A percentile compares a stretch with the other conserved stretches of the same genome.
Conservation (phyloP, 306 rosid genomes). For the Fragaria ananassa region DNA sequence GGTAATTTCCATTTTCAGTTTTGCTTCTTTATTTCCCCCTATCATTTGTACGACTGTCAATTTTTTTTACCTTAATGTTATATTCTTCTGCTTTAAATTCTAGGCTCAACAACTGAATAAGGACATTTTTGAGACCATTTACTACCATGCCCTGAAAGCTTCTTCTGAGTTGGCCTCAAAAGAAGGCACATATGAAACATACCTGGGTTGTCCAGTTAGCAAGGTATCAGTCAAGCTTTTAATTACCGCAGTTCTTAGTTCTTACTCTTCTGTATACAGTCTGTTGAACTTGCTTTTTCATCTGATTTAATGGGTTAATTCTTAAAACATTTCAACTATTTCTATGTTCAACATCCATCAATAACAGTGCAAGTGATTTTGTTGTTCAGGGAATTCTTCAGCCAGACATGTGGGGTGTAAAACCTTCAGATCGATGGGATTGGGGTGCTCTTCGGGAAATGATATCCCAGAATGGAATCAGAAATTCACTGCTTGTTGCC, state of each 20-base stretch:
- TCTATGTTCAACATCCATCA: neutral
- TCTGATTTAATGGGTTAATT: neutral
- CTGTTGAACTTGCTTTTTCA: neutral
- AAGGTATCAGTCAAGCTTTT: slow-evolving; percentile 42
- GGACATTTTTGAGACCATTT: slow-evolving; percentile 88
- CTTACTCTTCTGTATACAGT: neutral
- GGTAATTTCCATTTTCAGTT: slow-evolving; percentile 40
- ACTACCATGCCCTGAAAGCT: slow-evolving; percentile 74
- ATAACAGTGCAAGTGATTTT: slow-evolving; percentile 3
- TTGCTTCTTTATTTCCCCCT: slow-evolving; percentile 2
- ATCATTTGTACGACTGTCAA: slow-evolving; percentile 5
- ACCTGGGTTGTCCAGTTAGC: slow-evolving; percentile 77
- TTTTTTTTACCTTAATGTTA: neutral
- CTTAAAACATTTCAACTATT: neutral
- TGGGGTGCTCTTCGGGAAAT: slow-evolving; percentile 58
- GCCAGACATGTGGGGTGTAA: slow-evolving; percentile 85
- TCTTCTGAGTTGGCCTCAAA: slow-evolving; percentile 72
- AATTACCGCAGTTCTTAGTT: neutral
- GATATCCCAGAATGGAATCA: slow-evolving; percentile 53
- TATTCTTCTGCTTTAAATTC: slow-evolving; percentile 17
- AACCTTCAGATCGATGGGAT: slow-evolving; percentile 70
- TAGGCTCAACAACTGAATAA: slow-evolving; percentile 93
- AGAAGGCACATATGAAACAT: slow-evolving; percentile 79
- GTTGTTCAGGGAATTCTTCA: slow-evolving; percentile 71
- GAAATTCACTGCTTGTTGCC: slow-evolving; percentile 86